These are phyloP conservation scores for Gossypium trilobum DNA, from an alignment of 441 rosid genomes.

Conservation along the genomic window DNA sequence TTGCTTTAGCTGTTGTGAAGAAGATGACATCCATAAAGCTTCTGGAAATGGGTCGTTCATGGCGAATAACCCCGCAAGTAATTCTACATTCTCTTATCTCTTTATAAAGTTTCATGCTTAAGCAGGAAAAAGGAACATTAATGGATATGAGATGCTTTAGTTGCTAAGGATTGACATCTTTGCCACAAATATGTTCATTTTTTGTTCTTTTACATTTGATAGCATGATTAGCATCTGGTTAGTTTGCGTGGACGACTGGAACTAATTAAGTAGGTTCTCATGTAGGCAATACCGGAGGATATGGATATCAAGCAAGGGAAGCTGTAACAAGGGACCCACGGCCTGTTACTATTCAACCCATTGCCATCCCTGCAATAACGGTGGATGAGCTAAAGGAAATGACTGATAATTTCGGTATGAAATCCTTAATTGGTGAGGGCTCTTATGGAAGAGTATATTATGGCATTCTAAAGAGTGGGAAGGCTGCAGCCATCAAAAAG, in stretches of 20 bases:
- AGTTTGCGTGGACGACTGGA: background rate
- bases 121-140: background rate
- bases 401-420: conserved; percentile 43
- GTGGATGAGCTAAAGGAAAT: conserved; percentile 44
- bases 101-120: background rate
- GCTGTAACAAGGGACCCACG: conserved; percentile 31
- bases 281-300: conserved; percentile 32
- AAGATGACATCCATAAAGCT: conserved; percentile 37
- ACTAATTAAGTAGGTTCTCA: background rate
- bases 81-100: background rate
- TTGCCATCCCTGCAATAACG: conserved; percentile 32
- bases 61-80: conserved; percentile 32
- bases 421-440: conserved; percentile 51
- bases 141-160: background rate
- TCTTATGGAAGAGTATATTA: conserved; percentile 54
- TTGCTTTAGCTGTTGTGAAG: conserved; percentile 50
- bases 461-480: conserved; percentile 44
- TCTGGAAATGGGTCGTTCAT: conserved; percentile 35
- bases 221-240: background rate
- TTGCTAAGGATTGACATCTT: background rate
- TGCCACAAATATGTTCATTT: background rate
- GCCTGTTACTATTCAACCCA: conserved; percentile 36
- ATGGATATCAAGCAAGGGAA: conserved; percentile 27
- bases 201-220: background rate
- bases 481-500: conserved; percentile 50